Base-by-base conservation (phyloP, 768 basidiomycete species). In the Serendipita sp. region DNA sequence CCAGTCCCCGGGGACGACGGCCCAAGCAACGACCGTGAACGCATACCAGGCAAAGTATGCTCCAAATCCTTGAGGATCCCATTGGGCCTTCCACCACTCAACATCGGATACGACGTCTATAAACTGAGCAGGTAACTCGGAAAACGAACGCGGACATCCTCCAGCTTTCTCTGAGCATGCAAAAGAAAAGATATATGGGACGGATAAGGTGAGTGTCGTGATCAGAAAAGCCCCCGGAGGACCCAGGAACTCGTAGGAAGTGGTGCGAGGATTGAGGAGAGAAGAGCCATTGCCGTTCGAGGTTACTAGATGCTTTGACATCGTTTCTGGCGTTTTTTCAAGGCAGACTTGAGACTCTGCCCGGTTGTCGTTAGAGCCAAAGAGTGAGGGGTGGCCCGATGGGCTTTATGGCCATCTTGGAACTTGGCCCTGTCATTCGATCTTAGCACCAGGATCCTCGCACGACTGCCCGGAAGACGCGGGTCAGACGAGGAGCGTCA, bases 41-140 rank as follows among this genome's bases (percentile, higher is more conserved):
- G 81, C 75, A 74, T 96, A 97, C 94, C 95, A 99, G 0, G 73
- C 90, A 45, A 87, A 71, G 75, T 97, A 98, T 15, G 87, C 79
- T 23, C 83, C 68, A 1, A 81, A 70, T 0, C 92, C 92, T 64
- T 94, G 76, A 0, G 82, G 81, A 69, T 97, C 93, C 86, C 89
- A 96, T 1, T 96, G 79, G 18, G 76, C 73, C 50, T 76, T 78
- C 86, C 88, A 94, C 81, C 82, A 92, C 16, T 75, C 70, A 3
- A 70, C 66, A 68, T 75, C 73, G 3, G 79, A 75, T 5, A 89
- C 66, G 0, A 84, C 74, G 16, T 76, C 69, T 34, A 78, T 67
- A 62, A 86, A 72, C 67, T 73, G 74, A 46, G 78, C 73, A 34
- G 76, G 73, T 66, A 83, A 67, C 31, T 72, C 66, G 23, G 70